Evolutionary conservation across 1,284 basidiomycete species (phyloP).

Genomic region (Ganoderma lingzhi): DNA sequence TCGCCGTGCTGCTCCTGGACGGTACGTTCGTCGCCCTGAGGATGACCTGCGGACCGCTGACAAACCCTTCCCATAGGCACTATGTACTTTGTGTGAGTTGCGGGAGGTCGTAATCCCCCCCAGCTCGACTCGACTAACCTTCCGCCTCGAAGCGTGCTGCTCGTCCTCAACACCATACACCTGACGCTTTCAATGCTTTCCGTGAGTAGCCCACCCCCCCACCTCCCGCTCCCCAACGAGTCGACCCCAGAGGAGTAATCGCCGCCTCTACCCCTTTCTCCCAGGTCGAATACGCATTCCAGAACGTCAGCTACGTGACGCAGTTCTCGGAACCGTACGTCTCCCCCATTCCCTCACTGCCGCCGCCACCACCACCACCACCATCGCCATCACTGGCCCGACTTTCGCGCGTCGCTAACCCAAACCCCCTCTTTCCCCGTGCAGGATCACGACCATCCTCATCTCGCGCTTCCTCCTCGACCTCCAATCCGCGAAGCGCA

Average conservation of each 20-base stretch:
- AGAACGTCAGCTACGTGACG: conserved; percentile 16
- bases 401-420: too few species aligned
- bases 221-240: background rate
- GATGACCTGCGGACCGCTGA: background rate
- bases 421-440: background rate
- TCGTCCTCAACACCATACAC: conserved; percentile 11
- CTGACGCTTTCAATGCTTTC: conserved; percentile 14
- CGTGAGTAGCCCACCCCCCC: background rate
- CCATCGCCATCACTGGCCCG: too few species aligned
- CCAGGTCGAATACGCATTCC: conserved; percentile 10
- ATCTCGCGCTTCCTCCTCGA: conserved; percentile 20
- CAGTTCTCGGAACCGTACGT: conserved; percentile 21
- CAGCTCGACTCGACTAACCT: background rate
- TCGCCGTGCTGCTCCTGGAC: conserved; percentile 14
- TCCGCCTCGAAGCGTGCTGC: background rate
- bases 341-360: background rate
- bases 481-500: conserved; percentile 17
- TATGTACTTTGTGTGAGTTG: conserved; percentile 5
- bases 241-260: background rate
- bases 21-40: background rate
- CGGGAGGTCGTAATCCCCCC: background rate
- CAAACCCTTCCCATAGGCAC: background rate
- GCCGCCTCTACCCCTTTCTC: too few species aligned
- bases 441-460: conserved; percentile 19
- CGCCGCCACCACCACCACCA: background rate